Base-by-base conservation (phyloP, 2,329 filamentous ascomycete species). In the Coccinonectria pachysandricola region DNA sequence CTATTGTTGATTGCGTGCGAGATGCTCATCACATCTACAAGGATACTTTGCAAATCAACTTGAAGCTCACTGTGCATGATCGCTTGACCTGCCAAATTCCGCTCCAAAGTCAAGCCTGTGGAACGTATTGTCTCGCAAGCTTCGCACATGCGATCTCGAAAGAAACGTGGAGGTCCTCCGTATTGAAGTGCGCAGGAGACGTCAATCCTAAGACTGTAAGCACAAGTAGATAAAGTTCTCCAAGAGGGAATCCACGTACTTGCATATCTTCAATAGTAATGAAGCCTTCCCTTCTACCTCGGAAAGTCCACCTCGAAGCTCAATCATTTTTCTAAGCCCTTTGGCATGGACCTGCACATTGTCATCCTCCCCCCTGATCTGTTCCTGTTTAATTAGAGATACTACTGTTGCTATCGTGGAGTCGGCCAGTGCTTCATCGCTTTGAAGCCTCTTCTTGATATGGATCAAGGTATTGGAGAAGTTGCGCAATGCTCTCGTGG, bases 321-420 rank as follows among this genome's bases (percentile, higher is more conserved):
- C 20, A 19, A 47, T 19, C 23, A 48, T 32, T 14, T 17, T 35
- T 23, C 32, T 24, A 11, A 45, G 34, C 1, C 37, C 38, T 7
- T 38, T 25, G 21, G 34, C 22, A 16, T 47, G 45, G 7, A 39
- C 24, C 10, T 30, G 18, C 8, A 38, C 34, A 4, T 21, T 26
- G 8, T 8, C 15, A 8, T 25, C 23, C 5, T 33, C 27, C 3
- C 36, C 31, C 15, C 35, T 29, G 13, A 43, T 34, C 23, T 42
- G 38, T 21, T 49, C 48, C 7, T 45, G 48, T 6, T 32, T 32
- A n/a, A 46, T 34, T 5, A 49, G 36, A 7, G 39, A 36, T 15
- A 50, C 22, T 18, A 52, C 38, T 6, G 50, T 42, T n/a, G 35
- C 41, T 6, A 51, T 34, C 4, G 42, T 46, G 11, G 40, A 37